A percentile compares a stretch with the other conserved stretches of the same genome.
phyloP scores from a whole-genome alignment of 352 stramenopile species.

The Globisporangium yorkense region DNA sequence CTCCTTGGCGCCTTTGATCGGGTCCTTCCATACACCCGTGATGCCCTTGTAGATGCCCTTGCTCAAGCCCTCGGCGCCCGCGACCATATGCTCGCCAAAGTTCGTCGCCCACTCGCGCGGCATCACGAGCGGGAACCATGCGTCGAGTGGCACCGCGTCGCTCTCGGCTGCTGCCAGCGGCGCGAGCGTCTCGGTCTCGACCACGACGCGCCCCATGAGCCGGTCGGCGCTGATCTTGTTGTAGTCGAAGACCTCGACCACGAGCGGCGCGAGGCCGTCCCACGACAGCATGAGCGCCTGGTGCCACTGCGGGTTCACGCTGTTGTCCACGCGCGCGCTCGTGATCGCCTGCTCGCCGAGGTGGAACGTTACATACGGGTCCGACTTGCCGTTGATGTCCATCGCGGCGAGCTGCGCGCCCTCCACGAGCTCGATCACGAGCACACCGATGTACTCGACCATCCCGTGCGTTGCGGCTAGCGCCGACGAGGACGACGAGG shows the following conservation, averaged over 20 bases:
- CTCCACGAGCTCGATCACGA: constrained; percentile 67
- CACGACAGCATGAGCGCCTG: constrained; percentile 77
- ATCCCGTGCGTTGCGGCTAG: constrained; percentile 37
- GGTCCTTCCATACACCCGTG: constrained; percentile 73
- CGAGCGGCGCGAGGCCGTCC: constrained; percentile 59
- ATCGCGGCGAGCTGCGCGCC: constrained; percentile 54
- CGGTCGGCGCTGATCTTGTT: constrained; percentile 64
- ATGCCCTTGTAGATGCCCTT: constrained; percentile 71
- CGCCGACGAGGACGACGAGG: neutral
- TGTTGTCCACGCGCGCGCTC: constrained; percentile 63
- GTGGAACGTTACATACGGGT: constrained; percentile 73
- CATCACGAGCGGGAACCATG: constrained; percentile 57
- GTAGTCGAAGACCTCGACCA: constrained; percentile 65
- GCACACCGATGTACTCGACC: constrained; percentile 79
- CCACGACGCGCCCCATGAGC: constrained; percentile 52
- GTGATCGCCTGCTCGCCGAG: constrained; percentile 68
- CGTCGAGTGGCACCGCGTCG: constrained; percentile 19
- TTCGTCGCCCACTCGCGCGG: constrained; percentile 63
- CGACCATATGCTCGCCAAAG: constrained; percentile 80
- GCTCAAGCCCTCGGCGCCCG: constrained; percentile 55
- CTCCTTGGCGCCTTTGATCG: constrained; percentile 68
- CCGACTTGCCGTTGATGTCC: constrained; percentile 75
- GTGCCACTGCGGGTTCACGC: constrained; percentile 58
- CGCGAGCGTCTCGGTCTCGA: constrained; percentile 34
- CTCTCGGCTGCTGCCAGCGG: constrained; percentile 17